Base-by-base conservation (phyloP, 2,329 filamentous ascomycete genomes). In the Venturia oleaginea region DNA sequence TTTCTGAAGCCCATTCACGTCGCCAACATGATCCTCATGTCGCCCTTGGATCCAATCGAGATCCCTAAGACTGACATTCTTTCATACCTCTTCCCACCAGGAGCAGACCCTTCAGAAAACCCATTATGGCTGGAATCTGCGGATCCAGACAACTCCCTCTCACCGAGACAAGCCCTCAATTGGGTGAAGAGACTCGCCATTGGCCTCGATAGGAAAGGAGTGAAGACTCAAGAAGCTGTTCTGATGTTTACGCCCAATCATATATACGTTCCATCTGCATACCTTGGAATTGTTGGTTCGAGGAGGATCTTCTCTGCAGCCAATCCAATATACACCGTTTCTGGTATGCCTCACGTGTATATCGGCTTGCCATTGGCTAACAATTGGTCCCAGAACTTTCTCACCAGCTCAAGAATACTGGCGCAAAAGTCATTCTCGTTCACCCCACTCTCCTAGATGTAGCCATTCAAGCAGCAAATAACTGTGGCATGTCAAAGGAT, bases 171-270 rank as follows among this genome's bases (percentile, higher is more conserved):
- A 65, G 69, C 79, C 24, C 69, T 83, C 43, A 71, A 74, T 75
- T 83, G 80, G 80, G 73, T 79, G 15, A 81, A 78, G 68, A 74
- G 80, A 46, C 70, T 84, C 2, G 78, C 76, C 0, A 71, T 75
- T 59, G 81, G 81, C 13, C 72, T 84, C 22, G 73, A 80, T 61
- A 73, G 71, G 17, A 69, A 80, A 7, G 80, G 79, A 7, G 69
- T 81, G 40, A 72, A 76, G 65, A 72, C 70, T 22, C 80, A 79
- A 2, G 81, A 83, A 38, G 79, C 80, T 1, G 78, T 82, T 37
- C 76, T 83, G 77, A 78, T 82, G 10, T 79, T 79, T 67, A 80
- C 80, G 0, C 80, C 80, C 5, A 84, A 83, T 69, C 79, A 83
- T 63, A 77, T 83, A 32, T 82, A 79, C 67, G 78, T 83, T 2